Evolutionary conservation across 1,284 basidiomycete genomes (phyloP).

Genomic region (Ustanciosporium gigantosporum): DNA sequence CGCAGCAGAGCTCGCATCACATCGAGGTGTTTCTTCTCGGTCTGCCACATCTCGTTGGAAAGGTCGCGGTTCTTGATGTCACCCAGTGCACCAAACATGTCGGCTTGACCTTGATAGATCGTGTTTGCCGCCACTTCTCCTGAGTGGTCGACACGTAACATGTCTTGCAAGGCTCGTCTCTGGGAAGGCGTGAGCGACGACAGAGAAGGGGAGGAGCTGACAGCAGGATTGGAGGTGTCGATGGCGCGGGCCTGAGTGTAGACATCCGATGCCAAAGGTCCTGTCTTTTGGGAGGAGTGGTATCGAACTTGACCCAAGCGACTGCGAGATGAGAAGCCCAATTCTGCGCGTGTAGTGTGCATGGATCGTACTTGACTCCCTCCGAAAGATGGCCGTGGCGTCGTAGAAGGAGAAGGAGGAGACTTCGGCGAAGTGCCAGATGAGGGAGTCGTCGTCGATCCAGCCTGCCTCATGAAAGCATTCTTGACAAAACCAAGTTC

Average conservation of each 20-base stretch:
- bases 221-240: slow-evolving; percentile 2
- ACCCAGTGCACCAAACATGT: slow-evolving; percentile 50
- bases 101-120: slow-evolving; percentile 58
- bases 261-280: slow-evolving; percentile 38
- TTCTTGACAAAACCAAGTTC: slow-evolving; percentile 55
- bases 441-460: slow-evolving; percentile 15
- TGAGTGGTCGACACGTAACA: slow-evolving; percentile 59
- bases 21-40: slow-evolving; percentile 86
- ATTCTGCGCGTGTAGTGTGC: not conserved
- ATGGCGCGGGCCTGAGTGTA: slow-evolving; percentile 12
- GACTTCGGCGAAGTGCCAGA: slow-evolving; percentile 8
- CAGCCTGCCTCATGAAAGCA: slow-evolving; percentile 40
- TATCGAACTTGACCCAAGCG: slow-evolving; percentile 1
- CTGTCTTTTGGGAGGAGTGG: slow-evolving; percentile 6
- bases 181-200: slow-evolving; percentile 36
- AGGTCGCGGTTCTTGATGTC: slow-evolving; percentile 43
- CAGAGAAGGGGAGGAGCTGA: slow-evolving; percentile 24
- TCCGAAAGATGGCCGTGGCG: not conserved
- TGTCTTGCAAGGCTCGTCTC: slow-evolving; percentile 39
- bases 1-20: slow-evolving; percentile 81
- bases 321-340: not conserved
- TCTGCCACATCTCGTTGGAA: slow-evolving; percentile 93
- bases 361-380: not conserved
- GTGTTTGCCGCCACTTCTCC: slow-evolving; percentile 60
- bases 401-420: slow-evolving; percentile 1